Percentiles rank a stretch among this genome's conserved stretches.
Conservation (phyloP, 176 grass and related monocot species). For the Rhynchospora tenuis region DNA sequence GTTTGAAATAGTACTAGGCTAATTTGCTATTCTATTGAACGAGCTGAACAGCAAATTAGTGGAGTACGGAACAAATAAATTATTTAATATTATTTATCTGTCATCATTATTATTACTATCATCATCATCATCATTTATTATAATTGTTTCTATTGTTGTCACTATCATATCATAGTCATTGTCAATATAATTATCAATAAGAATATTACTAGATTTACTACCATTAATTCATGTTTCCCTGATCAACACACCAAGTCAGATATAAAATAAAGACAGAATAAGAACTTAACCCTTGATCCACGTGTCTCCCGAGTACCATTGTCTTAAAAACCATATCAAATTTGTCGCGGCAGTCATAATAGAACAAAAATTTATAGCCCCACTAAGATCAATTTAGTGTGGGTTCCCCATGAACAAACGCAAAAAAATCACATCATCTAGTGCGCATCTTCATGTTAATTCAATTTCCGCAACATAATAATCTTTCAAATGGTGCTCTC, state of each 20-base stretch:
- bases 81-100: too few relatives aligned
- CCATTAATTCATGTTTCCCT: background rate
- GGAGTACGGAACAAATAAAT: too few relatives aligned
- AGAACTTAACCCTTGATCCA: background rate
- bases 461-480: background rate
- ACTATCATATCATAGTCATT: too few relatives aligned
- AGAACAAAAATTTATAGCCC: background rate
- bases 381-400: slow-evolving; percentile 2
- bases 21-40: too few relatives aligned
- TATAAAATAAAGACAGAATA: slow-evolving; percentile 8
- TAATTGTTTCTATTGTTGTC: too few relatives aligned
- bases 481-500: background rate
- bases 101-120: too few relatives aligned
- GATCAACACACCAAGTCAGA: background rate
- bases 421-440: slow-evolving; percentile 5
- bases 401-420: slow-evolving; percentile 7
- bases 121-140: too few relatives aligned
- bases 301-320: slow-evolving; percentile 3
- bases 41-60: too few relatives aligned
- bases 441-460: background rate
- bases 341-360: background rate
- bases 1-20: too few relatives aligned
- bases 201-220: too few relatives aligned
- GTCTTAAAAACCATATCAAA: background rate
- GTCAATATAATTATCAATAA: too few relatives aligned